A percentile compares a stretch with the other conserved stretches of the same genome.
Evolutionary conservation across 768 basidiomycete genomes (phyloP).

Genomic region (Tulasnella sp.): DNA sequence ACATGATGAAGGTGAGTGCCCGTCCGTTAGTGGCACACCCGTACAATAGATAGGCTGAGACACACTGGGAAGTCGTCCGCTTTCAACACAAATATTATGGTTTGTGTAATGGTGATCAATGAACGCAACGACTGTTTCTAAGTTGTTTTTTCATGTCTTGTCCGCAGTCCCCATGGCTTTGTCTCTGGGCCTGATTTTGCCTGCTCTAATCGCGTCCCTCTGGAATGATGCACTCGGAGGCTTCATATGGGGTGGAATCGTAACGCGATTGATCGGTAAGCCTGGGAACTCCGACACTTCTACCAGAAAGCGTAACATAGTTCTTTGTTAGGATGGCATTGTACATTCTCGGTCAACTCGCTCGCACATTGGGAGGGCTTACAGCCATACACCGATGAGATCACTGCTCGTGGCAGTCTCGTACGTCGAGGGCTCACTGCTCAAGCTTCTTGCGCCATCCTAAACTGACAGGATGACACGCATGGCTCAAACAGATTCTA

Average conservation of each 20-base stretch:
- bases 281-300: conserved; percentile 3
- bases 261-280: conserved; percentile 50
- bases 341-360: conserved; percentile 63
- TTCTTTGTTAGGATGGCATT: conserved; percentile 47
- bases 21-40: neutral
- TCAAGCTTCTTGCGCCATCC: too few relatives aligned
- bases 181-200: conserved; percentile 46
- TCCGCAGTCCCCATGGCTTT: conserved; percentile 49
- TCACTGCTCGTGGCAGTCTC: conserved; percentile 63
- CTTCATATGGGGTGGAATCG: conserved; percentile 60
- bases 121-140: too few relatives aligned
- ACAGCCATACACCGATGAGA: conserved; percentile 70
- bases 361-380: conserved; percentile 74
- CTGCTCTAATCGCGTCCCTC: conserved; percentile 40
- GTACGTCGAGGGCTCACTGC: conserved; percentile 29
- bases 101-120: too few relatives aligned
- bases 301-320: neutral
- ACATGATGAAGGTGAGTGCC: conserved; percentile 47
- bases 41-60: neutral
- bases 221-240: conserved; percentile 59
- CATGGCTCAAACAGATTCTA: neutral
- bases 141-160: too few relatives aligned
- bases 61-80: conserved; percentile 45
- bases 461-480: too few relatives aligned
- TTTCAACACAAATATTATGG: conserved; percentile 63